Evolutionary conservation across 2,329 filamentous ascomycete genomes (phyloP), one percentile per base, ranked within the genome.

Genomic region (Waltergamsia citrina): DNA sequence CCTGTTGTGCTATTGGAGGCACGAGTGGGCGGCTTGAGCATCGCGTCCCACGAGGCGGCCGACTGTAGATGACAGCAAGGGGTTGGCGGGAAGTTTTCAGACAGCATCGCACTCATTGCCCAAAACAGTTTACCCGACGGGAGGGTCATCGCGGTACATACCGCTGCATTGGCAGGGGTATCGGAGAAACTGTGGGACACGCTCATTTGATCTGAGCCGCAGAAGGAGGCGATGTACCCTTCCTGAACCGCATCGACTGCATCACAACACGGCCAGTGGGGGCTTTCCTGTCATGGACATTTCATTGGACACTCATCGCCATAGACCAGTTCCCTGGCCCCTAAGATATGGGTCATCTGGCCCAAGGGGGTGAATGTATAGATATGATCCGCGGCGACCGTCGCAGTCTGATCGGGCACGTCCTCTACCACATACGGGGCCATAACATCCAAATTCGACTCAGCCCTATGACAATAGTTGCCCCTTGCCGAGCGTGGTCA

Each of bases 71-170:
- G 22, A 24, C 10, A 22, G n/a, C 14, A 32, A 15, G 18, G 14
- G 12, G 18, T 11, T 8, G 15, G n/a, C 11, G 10, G 7, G 10
- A 22, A 15, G 14, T 16, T 12, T 6, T 10, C 10, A 17, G 10
- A 10, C 11, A 16, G 18, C 16, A 26, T 31, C 34, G 34, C 34
- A 36, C 19, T 31, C 19, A 31, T 29, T 36, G 27, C 34, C 34
- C 15, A 19, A 26, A 31, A 14, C 7, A 16, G 34, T 6, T 24
- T 36, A 26, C n/a, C n/a, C n/a, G 25, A 18, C 27, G 12, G 11
- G 14, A 20, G 34, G 10, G 15, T 7, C 6, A 9, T 10, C 10
- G 28, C 27, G 27, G 28, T 18, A 36, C 27, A 36, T 32, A 14
- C 34, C 34, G 28, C 26, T 16, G 9, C 8, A 23, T 11, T 21